A percentile compares a stretch with the other conserved stretches of the same genome.
Evolutionary conservation across 75 land plant species (phyloP).

Genomic region (Pinus tabuliformis): DNA sequence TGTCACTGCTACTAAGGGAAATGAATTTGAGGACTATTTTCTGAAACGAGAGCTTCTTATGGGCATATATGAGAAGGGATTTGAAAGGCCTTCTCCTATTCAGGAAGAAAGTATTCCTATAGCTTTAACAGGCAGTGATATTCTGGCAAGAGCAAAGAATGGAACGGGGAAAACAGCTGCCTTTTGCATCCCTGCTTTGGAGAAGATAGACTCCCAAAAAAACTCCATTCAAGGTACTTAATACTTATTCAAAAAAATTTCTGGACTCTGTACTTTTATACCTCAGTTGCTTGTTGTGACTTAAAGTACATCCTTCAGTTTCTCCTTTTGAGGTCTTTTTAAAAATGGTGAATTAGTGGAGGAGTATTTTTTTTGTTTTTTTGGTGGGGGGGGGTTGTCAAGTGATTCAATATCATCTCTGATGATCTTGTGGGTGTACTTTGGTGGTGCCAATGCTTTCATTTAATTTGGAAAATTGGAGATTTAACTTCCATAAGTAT

Average conservation of each 20-base stretch:
- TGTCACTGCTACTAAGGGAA: slow-evolving; percentile 43
- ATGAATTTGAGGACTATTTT: slow-evolving; percentile 41
- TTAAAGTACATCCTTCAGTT: not conserved
- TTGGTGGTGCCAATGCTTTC: too few species aligned
- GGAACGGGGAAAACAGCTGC: slow-evolving; percentile 53
- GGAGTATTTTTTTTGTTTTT: not conserved
- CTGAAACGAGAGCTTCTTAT: slow-evolving; percentile 38
- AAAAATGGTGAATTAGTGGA: not conserved
- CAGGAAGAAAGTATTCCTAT: slow-evolving; percentile 47
- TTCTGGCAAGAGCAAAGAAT: slow-evolving; percentile 43
- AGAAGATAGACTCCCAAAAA: slow-evolving; percentile 35
- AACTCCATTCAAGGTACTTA: slow-evolving; percentile 35
- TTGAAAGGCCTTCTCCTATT: slow-evolving; percentile 45
- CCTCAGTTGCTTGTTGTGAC: not conserved
- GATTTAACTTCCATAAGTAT: not conserved
- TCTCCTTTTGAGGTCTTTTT: not conserved
- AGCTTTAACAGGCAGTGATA: slow-evolving; percentile 39
- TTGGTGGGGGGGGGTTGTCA: not conserved
- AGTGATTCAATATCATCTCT: not conserved
- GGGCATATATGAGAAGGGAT: slow-evolving; percentile 46
- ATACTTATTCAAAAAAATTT: slow-evolving; percentile 4
- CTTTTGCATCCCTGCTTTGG: slow-evolving; percentile 49
- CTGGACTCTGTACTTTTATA: not conserved
- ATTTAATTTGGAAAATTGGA: not conserved
- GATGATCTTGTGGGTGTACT: not conserved